Conservation (phyloP, 2,329 filamentous ascomycete genomes). For the Hypoxylon sp. region DNA sequence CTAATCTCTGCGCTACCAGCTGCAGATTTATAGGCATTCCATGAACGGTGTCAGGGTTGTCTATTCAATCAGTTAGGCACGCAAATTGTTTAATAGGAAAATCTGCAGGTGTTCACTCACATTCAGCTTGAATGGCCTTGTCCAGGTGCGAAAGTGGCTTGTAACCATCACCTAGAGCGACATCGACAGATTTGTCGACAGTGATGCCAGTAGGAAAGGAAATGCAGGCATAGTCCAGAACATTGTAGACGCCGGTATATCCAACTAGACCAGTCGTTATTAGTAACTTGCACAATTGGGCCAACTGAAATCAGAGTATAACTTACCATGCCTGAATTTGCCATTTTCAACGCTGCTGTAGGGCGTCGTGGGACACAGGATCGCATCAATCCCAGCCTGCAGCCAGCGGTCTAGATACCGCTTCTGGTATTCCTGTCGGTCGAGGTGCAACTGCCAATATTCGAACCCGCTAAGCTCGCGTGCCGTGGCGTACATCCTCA, state of each 20-base stretch:
- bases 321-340: conserved; percentile 61
- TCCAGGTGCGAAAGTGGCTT: conserved; percentile 57
- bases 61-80: conserved; percentile 46
- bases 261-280: conserved; percentile 56
- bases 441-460: conserved; percentile 64
- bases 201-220: conserved; percentile 62
- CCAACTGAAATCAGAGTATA: neutral
- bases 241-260: conserved; percentile 66
- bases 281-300: neutral
- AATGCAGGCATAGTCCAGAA: conserved; percentile 64
- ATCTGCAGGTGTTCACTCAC: conserved; percentile 54
- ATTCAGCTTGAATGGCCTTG: conserved; percentile 58
- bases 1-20: conserved; percentile 57
- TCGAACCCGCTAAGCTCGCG: conserved; percentile 60
- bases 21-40: conserved; percentile 62
- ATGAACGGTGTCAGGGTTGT: conserved; percentile 58
- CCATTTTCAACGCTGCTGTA: conserved; percentile 62
- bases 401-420: conserved; percentile 64
- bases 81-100: neutral
- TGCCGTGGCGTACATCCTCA: conserved; percentile 50
- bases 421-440: conserved; percentile 63
- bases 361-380: conserved; percentile 70
- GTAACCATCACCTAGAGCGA: conserved; percentile 49
- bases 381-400: conserved; percentile 68
- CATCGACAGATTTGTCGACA: conserved; percentile 60